Base-by-base conservation (phyloP, 2,329 filamentous ascomycete species). In the Hymenoscyphus occultus region DNA sequence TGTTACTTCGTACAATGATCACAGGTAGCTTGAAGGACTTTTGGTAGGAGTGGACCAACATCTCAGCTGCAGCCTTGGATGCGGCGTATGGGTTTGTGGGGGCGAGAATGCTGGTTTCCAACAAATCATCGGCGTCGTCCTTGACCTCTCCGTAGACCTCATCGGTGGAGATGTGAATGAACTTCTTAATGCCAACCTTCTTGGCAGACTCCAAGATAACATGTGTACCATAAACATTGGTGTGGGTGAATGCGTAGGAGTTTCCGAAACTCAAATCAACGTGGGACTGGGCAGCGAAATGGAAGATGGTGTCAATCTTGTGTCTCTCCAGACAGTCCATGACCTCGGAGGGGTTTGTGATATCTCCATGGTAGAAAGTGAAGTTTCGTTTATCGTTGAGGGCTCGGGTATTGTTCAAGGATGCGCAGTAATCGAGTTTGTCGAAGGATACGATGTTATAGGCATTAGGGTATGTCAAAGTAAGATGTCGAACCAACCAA, bases 401-500 rank as follows among this genome's bases (percentile, higher is more conserved):
- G 60, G 84, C 82, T 56, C 87, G 83, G 3, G 90, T 92, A 77
- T 94, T 95, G 80, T 93, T 92, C 71, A 92, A 81, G 7, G 90
- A 90, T 7, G 91, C 84, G 78, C 90, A 93, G 78, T 93, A 92
- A 76, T 94, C 91, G 65, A 94, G 82, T 78, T 93, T 94, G 79
- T 95, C 91, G 73, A 93, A 92, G 40, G 89, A 93, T 60, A 94
- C 82, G 68, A 94, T 85, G 73, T 90, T 91, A 82, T 95, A 95
- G 68, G 85, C 82, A 51, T 87, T 76, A 2, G 89, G 84, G 74
- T 94, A 94, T 40, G 88, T 91, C 65, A 91, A 78, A 12, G 86
- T 86, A 61, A 95, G 82, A 77, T 94, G 91, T 67, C 91, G 88
- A 68, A 92, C 89, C 45, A 94, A 83, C 91, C 91, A 94, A 76